Base-by-base conservation (phyloP, 2,329 filamentous ascomycete genomes). In the Penicillium sp. region DNA sequence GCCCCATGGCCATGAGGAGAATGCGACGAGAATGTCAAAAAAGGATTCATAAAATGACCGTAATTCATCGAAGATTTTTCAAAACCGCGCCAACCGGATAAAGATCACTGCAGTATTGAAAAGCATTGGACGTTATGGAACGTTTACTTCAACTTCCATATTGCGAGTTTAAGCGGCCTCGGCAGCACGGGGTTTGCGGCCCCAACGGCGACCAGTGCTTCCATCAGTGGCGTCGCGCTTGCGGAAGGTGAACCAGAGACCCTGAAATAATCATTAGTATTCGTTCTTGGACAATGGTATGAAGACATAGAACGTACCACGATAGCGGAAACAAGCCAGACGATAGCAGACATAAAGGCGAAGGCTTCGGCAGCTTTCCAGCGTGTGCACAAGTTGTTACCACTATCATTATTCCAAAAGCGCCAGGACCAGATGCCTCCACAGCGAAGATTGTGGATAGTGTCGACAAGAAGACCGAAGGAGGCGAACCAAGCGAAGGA, bases 291-390 rank as follows among this genome's bases (percentile, higher is more conserved):
- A 24, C 15, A 7, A 7, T 13, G 6, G 23, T 5, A 13, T 7
- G 13, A 24, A 20, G 39, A 20, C 3, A 8, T 40, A 4, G 17
- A 43, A 65, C 67, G 32, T 64, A 76, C 72, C 79, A 89, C 65
- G 17, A 87, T 63, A 13, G 80, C 80, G 40, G 84, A 88, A 10
- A 77, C 81, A 33, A 91, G 80, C 88, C 88, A 91, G 65, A 85
- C 77, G 59, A 89, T 79, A 49, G 86, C 86, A 2, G 85, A 86
- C 48, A 91, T 71, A 73, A 91, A 91, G 42, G 80, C 75, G 65
- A 91, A 91, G 4, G 87, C 87, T 61, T 89, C 81, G 55, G 83
- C 78, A 33, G 89, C 83, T 73, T 88, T 90, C 81, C 84, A 89
- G 61, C 84, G 81, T 51, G 82, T 79, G 70, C 89, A 93, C n/a